Percentiles rank a stretch among this genome's conserved stretches.
Evolutionary conservation across 2,329 filamentous ascomycete species (phyloP).

Genomic region (Colletotrichum sp.): DNA sequence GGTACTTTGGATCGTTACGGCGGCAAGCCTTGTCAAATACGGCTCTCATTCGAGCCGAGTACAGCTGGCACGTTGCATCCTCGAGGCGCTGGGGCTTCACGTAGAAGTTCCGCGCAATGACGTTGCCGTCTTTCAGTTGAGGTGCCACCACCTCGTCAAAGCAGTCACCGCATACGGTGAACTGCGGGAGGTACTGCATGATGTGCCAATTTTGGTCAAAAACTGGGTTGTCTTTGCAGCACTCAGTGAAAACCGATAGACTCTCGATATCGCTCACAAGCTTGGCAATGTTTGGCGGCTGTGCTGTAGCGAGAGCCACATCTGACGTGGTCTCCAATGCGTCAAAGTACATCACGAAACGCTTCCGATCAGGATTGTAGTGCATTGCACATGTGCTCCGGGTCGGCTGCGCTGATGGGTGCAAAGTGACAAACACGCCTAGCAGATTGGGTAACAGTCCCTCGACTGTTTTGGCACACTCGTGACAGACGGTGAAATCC

Average conservation of each 20-base stretch:
- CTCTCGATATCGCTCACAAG: constrained; percentile 69
- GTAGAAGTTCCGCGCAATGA: constrained; percentile 70
- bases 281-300: constrained; percentile 59
- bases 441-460: constrained; percentile 74
- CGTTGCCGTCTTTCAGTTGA: constrained; percentile 53
- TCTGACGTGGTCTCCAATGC: constrained; percentile 63
- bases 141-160: constrained; percentile 82
- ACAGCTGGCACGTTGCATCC: constrained; percentile 75
- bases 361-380: constrained; percentile 53
- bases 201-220: constrained; percentile 75
- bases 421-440: constrained; percentile 65
- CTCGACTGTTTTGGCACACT: constrained; percentile 75
- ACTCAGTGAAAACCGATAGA: constrained; percentile 65
- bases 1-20: constrained; percentile 68
- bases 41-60: constrained; percentile 78
- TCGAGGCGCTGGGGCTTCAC: constrained; percentile 61
- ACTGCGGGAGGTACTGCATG: constrained; percentile 75
- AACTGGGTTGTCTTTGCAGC: constrained; percentile 66
- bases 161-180: constrained; percentile 88
- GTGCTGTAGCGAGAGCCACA: constrained; percentile 46
- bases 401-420: constrained; percentile 49
- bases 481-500: constrained; percentile 77
- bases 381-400: constrained; percentile 72
- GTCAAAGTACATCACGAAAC: constrained; percentile 66
- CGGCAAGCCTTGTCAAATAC: constrained; percentile 72